Evolutionary conservation across 1,284 basidiomycete genomes (phyloP), one percentile per base, ranked within the genome.

Genomic region (Puccinia polysora): DNA sequence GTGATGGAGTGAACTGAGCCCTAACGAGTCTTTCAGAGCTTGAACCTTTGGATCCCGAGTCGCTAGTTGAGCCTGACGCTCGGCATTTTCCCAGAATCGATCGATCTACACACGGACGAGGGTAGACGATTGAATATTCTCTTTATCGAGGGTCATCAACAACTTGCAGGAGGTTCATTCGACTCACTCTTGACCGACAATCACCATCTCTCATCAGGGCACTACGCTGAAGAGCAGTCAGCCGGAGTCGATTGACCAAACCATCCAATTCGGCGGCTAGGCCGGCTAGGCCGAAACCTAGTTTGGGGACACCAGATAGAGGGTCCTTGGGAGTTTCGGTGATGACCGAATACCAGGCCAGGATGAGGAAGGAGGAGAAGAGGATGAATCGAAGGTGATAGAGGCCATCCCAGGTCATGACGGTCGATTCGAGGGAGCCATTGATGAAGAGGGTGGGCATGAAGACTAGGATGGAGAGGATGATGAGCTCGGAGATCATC

Each of bases 171-270:
- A n/a, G n/a, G n/a, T n/a, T n/a, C n/a, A n/a, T n/a, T n/a, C n/a
- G n/a, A n/a, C n/a, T n/a, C n/a, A n/a, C n/a, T n/a, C n/a, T n/a
- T n/a, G n/a, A n/a, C n/a, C 68, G 56, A 63, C 40, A 62, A 15
- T 34, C 25, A 8, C 30, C 30, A 53, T 71, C 68, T 40, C 59
- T 49, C 58, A 71, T 60, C 0, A 71, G 15, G 0, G 68, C 20
- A 63, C 43, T 71, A 23, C 68, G 40, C 62, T 71, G 68, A n/a
- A 71, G 58, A 3, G 68, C 56, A 15, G 68, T 23, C 3, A 71
- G 23, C 53, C 68, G 60, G 1, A 71, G 49, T 25, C 68, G 25
- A 55, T 62, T 71, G 50, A 62, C 49, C 32, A 71, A 45, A n/a
- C 30, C 49, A 36, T 71, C 68, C 14, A 71, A 34, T 10, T 60